Conservation (phyloP, 768 basidiomycete genomes). For the Collybiopsis luxurians region DNA sequence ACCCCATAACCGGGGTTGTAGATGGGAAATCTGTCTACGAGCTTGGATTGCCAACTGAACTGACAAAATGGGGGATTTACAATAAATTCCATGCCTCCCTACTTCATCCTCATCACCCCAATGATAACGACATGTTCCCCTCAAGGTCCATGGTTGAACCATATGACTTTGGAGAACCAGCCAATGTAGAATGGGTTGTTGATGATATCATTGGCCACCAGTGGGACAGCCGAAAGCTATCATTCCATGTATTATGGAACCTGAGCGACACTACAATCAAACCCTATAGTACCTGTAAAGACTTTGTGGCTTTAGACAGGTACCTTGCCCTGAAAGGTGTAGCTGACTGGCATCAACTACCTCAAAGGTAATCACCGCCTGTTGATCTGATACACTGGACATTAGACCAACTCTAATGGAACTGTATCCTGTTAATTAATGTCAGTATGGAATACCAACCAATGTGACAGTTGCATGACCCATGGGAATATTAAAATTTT, state of each 20-base stretch:
- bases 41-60: slow-evolving; percentile 18
- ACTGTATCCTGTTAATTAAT: too few species aligned
- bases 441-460: too few species aligned
- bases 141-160: not conserved
- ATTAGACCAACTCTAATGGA: too few species aligned
- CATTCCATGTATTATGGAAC: slow-evolving; percentile 12
- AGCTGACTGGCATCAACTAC: too few species aligned
- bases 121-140: slow-evolving; percentile 14
- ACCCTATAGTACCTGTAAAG: slow-evolving; percentile 7
- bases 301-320: slow-evolving; percentile 10
- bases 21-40: slow-evolving; percentile 14
- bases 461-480: too few species aligned
- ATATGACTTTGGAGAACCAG: slow-evolving; percentile 13
- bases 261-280: slow-evolving; percentile 14
- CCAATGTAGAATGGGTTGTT: slow-evolving; percentile 10
- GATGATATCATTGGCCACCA: slow-evolving; percentile 11
- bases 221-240: slow-evolving; percentile 4
- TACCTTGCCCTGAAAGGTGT: too few species aligned
- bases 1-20: not conserved
- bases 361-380: too few species aligned
- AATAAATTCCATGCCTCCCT: slow-evolving; percentile 10
- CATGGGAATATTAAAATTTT: too few species aligned
- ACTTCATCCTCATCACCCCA: slow-evolving; percentile 4
- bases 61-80: slow-evolving; percentile 8
- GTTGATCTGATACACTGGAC: too few species aligned